Conservation (phyloP, 2,329 filamentous ascomycete species). For the Fusarium graminum region DNA sequence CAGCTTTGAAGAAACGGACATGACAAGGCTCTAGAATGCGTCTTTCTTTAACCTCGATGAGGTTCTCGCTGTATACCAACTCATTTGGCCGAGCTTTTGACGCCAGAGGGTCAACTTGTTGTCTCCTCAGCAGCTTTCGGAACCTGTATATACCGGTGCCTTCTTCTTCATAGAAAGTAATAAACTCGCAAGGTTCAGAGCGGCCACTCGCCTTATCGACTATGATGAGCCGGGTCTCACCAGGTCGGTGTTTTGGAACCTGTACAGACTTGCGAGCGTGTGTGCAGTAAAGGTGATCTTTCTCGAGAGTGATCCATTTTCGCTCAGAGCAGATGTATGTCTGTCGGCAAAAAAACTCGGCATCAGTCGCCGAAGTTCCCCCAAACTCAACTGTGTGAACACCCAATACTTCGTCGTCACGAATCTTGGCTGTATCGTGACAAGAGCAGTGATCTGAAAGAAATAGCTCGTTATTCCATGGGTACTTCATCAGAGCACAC, state of each 20-base stretch:
- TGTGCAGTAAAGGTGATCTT: conserved; percentile 67
- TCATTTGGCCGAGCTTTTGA: conserved; percentile 64
- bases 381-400: conserved; percentile 72
- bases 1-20: conserved; percentile 66
- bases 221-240: conserved; percentile 71
- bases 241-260: conserved; percentile 56
- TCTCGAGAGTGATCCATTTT: conserved; percentile 70
- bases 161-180: conserved; percentile 49
- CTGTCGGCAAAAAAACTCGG: conserved; percentile 77
- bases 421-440: conserved; percentile 60
- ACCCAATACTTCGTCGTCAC: conserved; percentile 67
- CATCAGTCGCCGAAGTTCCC: conserved; percentile 59
- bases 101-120: conserved; percentile 53
- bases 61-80: conserved; percentile 67
- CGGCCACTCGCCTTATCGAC: conserved; percentile 48
- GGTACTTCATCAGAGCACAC: conserved; percentile 76
- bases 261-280: conserved; percentile 50
- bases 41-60: conserved; percentile 53
- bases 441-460: conserved; percentile 83
- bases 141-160: conserved; percentile 54
- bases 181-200: conserved; percentile 73
- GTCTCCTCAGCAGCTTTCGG: conserved; percentile 66
- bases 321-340: conserved; percentile 72
- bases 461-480: conserved; percentile 79
- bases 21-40: conserved; percentile 69